Conservation (phyloP, 371 early-diverging fungal species). For the Caulochytrium protostelioides region DNA sequence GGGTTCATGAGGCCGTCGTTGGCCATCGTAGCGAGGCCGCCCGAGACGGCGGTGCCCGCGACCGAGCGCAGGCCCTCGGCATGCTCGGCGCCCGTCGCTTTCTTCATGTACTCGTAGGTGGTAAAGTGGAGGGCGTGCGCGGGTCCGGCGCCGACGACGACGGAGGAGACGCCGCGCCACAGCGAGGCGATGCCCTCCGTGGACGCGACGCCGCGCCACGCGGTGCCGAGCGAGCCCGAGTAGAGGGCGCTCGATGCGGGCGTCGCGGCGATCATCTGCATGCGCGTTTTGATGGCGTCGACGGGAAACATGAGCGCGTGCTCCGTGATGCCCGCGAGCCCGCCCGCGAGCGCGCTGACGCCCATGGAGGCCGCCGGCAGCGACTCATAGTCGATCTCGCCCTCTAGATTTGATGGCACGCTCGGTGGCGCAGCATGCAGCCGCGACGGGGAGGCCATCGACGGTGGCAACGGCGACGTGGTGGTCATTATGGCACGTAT, state of each 20-base stretch:
- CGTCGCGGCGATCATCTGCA: conserved; percentile 50
- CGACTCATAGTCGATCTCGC: conserved; percentile 69
- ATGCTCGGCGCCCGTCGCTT: conserved; percentile 33
- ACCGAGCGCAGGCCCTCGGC: conserved; percentile 32
- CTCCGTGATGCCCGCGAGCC: conserved; percentile 87
- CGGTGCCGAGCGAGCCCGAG: conserved; percentile 32
- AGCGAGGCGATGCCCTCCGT: conserved; percentile 50
- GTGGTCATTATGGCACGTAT: no score
- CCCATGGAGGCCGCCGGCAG: conserved; percentile 55
- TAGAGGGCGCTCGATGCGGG: conserved; percentile 40
- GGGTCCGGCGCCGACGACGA: conserved; percentile 81
- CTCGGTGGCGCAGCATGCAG: no score
- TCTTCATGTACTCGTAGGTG: conserved; percentile 75
- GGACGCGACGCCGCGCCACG: conserved; percentile 35
- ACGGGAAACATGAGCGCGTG: conserved; percentile 88
- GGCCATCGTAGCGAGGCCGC: conserved; percentile 70
- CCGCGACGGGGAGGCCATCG: no score
- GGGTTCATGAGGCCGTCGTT: conserved; percentile 84
- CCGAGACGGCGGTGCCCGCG: conserved; percentile 45
- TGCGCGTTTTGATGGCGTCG: conserved; percentile 82
- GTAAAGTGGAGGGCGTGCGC: conserved; percentile 91
- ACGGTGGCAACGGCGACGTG: no score
- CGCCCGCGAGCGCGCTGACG: conserved; percentile 73
- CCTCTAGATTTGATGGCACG: no score
- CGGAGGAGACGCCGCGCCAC: conserved; percentile 81